Evolutionary conservation across 2,329 filamentous ascomycete species (phyloP).

Genomic region (Neonectria punicea): DNA sequence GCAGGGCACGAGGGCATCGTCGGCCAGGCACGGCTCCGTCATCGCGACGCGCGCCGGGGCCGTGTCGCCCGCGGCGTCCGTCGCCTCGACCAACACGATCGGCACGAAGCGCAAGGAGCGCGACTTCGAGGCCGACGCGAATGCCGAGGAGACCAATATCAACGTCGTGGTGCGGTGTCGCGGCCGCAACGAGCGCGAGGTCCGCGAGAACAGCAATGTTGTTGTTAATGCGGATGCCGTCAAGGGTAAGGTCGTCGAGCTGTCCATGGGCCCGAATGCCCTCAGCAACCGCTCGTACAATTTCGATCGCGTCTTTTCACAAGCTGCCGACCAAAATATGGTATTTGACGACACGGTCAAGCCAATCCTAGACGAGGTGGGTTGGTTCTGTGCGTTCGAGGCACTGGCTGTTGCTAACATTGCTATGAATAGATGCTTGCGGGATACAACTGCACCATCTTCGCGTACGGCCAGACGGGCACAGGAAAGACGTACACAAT

Average conservation of each 20-base stretch:
- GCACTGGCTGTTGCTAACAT: slow-evolving; percentile 9
- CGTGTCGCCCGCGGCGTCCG: slow-evolving; percentile 76
- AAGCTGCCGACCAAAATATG: slow-evolving; percentile 91
- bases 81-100: slow-evolving; percentile 66
- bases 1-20: slow-evolving; percentile 37
- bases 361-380: slow-evolving; percentile 91
- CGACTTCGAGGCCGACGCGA: slow-evolving; percentile 75
- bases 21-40: slow-evolving; percentile 39
- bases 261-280: slow-evolving; percentile 93
- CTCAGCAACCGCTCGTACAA: slow-evolving; percentile 96
- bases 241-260: slow-evolving; percentile 82
- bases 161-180: slow-evolving; percentile 96
- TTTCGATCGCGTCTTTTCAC: slow-evolving; percentile 97
- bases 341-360: slow-evolving; percentile 95
- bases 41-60: slow-evolving; percentile 51
- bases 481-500: slow-evolving; percentile 99
- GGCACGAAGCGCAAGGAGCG: slow-evolving; percentile 87
- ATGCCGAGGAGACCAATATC: slow-evolving; percentile 90
- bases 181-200: slow-evolving; percentile 91
- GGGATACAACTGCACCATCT: slow-evolving; percentile 98
- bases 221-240: slow-evolving; percentile 90
- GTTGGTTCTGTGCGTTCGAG: slow-evolving; percentile 33
- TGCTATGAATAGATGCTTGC: slow-evolving; percentile 76
- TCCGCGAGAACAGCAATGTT: slow-evolving; percentile 93
- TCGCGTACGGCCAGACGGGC: slow-evolving; percentile 97